Percentiles rank a stretch among this genome's conserved stretches.
Evolutionary conservation across 208 protist genomes (phyloP).

Genomic region (Acanthamoeba lenticulata): DNA sequence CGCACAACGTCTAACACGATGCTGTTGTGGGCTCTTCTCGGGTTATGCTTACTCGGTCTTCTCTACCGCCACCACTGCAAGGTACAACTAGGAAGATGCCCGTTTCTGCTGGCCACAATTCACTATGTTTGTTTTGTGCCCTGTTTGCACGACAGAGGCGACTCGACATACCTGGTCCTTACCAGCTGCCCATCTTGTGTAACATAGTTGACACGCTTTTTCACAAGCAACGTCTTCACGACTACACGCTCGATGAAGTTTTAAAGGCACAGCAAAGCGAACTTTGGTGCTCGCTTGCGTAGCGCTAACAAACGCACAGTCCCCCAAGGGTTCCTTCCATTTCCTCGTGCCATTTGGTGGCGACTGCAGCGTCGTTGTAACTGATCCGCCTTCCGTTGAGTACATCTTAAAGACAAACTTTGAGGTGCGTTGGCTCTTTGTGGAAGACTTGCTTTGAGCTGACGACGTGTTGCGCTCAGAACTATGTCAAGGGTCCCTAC

Average conservation of each 20-base stretch:
- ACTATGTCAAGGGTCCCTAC: neutral
- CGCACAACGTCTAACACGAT: no score
- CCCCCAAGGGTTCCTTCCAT: constrained; percentile 1
- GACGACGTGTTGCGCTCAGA: neutral
- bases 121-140: neutral
- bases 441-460: neutral
- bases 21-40: no score
- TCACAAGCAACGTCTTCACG: neutral
- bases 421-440: neutral
- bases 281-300: neutral
- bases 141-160: neutral
- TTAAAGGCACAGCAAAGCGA: neutral
- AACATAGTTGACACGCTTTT: neutral
- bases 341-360: neutral
- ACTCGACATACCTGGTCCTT: neutral
- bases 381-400: neutral
- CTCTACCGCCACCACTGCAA: neutral
- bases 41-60: no score
- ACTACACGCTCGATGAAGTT: neutral
- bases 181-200: constrained; percentile 14
- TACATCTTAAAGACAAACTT: constrained; percentile 48
- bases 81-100: neutral
- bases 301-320: neutral
- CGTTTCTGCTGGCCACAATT: neutral
- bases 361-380: neutral